Percentiles rank a stretch among this genome's conserved stretches.
These are phyloP conservation scores for Cyclospora cayetanensis DNA, from an alignment of 169 alveolate species.

Conservation along the genomic window DNA sequence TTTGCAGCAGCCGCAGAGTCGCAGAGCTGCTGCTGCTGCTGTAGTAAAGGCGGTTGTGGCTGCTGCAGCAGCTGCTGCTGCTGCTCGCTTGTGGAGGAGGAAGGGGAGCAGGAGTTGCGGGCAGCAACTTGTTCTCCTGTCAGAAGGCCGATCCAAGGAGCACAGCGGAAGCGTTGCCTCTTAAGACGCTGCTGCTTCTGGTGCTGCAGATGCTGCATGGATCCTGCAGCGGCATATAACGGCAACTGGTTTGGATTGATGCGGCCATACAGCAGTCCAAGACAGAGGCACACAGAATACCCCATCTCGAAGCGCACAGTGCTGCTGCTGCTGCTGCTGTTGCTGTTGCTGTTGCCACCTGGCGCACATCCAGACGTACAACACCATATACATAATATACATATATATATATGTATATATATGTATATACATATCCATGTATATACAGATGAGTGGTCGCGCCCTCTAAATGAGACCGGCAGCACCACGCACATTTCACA, in stretches of 20 bases:
- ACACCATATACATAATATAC: no score
- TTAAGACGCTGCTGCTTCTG: neutral
- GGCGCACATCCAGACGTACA: no score
- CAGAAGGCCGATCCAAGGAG: constrained; percentile 43
- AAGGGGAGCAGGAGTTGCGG: no score
- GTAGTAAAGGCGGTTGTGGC: neutral
- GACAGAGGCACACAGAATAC: constrained; percentile 42
- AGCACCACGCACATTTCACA: no score
- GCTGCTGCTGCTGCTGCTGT: neutral
- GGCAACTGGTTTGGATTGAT: constrained; percentile 40
- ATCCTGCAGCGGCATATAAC: neutral
- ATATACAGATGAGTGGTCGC: no score
- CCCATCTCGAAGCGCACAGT: constrained; percentile 66
- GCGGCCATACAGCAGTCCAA: constrained; percentile 61
- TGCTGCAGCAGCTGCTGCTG: neutral
- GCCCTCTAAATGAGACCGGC: no score
- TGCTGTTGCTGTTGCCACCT: neutral
- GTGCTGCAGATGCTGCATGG: neutral
- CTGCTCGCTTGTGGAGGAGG: no score
- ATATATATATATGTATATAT: no score
- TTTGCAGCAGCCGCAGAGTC: constrained; percentile 5
- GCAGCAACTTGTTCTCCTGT: constrained; percentile 34
- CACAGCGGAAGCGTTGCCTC: constrained; percentile 47
- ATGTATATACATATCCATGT: no score
- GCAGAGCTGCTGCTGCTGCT: neutral